Evolutionary conservation across 305 asterid species (phyloP).

Genomic region (Ruellia speciosa): DNA sequence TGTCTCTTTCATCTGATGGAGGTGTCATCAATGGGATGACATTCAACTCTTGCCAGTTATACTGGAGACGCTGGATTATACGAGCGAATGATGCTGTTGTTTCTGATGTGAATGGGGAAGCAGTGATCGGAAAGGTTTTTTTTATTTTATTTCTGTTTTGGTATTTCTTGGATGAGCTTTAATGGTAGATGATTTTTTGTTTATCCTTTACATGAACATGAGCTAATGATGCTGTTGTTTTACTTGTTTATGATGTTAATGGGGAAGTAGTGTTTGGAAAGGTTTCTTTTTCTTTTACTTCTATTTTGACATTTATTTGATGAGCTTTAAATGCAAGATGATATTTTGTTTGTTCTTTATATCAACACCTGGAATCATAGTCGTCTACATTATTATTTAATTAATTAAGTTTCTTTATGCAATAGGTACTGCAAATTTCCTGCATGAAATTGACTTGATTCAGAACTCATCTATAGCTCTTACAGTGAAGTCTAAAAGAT

Average conservation of each 20-base stretch:
- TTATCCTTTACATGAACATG: neutral
- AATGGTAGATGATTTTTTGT: neutral
- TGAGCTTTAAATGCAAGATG: conserved; percentile 4
- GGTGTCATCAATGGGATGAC: conserved; percentile 53
- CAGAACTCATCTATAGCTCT: no score
- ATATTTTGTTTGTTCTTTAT: conserved; percentile 4
- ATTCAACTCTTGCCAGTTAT: conserved; percentile 64
- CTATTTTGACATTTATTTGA: conserved; percentile 12
- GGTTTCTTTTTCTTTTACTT: neutral
- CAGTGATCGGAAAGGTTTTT: conserved; percentile 78
- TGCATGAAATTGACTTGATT: conserved; percentile 5
- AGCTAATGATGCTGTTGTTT: neutral
- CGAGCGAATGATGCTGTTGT: conserved; percentile 44
- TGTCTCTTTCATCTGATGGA: conserved; percentile 76
- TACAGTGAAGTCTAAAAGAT: no score
- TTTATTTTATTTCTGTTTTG: neutral
- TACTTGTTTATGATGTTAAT: neutral
- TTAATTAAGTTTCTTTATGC: neutral
- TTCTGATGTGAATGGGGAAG: conserved; percentile 63
- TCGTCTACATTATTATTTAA: neutral
- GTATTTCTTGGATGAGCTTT: neutral
- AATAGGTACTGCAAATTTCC: conserved; percentile 1
- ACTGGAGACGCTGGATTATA: conserved; percentile 80
- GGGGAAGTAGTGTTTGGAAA: neutral
- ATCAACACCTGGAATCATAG: conserved; percentile 9